Conservation (phyloP, 2,329 filamentous ascomycete genomes). For the Hymenoscyphus albidus region DNA sequence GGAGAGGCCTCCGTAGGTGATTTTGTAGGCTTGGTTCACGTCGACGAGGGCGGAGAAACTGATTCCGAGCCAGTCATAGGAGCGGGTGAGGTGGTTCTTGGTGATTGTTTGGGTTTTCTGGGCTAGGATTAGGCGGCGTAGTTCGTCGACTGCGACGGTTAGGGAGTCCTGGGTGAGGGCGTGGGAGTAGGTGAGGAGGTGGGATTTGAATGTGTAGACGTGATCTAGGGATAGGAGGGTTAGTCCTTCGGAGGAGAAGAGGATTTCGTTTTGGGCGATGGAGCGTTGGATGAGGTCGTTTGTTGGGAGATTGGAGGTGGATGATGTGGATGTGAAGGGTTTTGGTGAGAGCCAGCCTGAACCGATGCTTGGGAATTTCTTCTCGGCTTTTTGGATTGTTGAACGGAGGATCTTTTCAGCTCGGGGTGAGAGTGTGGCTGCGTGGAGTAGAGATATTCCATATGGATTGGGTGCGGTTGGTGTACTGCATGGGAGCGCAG, state of each 20-base stretch:
- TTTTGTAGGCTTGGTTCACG: conserved; percentile 53
- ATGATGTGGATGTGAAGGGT: conserved; percentile 39
- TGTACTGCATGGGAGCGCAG: conserved; percentile 31
- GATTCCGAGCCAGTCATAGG: conserved; percentile 56
- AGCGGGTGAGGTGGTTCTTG: conserved; percentile 49
- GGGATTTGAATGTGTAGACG: conserved; percentile 61
- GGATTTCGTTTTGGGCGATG: conserved; percentile 55
- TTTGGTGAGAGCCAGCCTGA: conserved; percentile 28
- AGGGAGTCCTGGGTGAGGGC: conserved; percentile 39
- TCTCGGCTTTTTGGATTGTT: conserved; percentile 50
- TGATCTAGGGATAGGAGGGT: conserved; percentile 58
- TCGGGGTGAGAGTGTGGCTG: conserved; percentile 43
- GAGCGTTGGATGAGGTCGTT: conserved; percentile 53
- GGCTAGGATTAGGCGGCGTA: conserved; percentile 55
- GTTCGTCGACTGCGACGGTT: conserved; percentile 60
- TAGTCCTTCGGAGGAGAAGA: conserved; percentile 58
- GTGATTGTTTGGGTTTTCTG: conserved; percentile 47
- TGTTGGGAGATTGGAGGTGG: conserved; percentile 45
- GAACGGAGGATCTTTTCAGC: conserved; percentile 47
- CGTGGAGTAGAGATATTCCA: conserved; percentile 48
- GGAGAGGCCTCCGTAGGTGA: conserved; percentile 50
- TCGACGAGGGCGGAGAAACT: conserved; percentile 48
- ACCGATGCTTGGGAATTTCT: conserved; percentile 44
- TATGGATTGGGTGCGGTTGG: conserved; percentile 38
- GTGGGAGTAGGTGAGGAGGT: conserved; percentile 53